Conservation (phyloP, 2,329 filamentous ascomycete genomes). For the Fusarium avenaceum region DNA sequence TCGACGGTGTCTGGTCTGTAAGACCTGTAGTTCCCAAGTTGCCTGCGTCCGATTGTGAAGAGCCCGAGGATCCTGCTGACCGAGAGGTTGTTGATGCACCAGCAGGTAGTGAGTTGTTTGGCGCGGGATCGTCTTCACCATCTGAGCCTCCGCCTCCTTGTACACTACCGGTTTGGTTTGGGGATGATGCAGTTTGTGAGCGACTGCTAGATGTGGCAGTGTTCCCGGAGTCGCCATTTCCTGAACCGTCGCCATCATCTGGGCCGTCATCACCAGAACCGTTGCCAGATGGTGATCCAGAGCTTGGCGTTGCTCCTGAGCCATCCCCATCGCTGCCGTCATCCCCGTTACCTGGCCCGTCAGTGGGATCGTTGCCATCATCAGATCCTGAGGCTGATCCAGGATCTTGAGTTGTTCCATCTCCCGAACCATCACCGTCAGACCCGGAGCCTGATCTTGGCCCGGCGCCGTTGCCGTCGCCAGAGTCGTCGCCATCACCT, state of each 20-base stretch:
- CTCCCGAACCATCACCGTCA: not conserved
- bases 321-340: not conserved
- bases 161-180: not conserved
- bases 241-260: not conserved
- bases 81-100: not conserved
- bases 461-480: not conserved
- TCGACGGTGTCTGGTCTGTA: not conserved
- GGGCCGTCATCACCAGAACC: not conserved
- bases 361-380: not conserved
- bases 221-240: not conserved
- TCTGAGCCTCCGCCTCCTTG: conserved; percentile 9
- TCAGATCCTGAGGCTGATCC: not conserved
- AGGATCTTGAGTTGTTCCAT: not conserved
- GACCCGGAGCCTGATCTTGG: not conserved
- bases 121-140: not conserved
- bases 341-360: not conserved
- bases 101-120: not conserved
- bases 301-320: not conserved
- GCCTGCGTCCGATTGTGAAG: not conserved
- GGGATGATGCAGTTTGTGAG: not conserved
- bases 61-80: not conserved
- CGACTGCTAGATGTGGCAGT: not conserved
- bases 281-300: not conserved
- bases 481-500: not conserved
- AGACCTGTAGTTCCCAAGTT: not conserved